Evolutionary conservation across 495 filamentous ascomycete species (phyloP), one percentile per base, ranked within the genome.

Genomic region (Aspergillus conjunctus): DNA sequence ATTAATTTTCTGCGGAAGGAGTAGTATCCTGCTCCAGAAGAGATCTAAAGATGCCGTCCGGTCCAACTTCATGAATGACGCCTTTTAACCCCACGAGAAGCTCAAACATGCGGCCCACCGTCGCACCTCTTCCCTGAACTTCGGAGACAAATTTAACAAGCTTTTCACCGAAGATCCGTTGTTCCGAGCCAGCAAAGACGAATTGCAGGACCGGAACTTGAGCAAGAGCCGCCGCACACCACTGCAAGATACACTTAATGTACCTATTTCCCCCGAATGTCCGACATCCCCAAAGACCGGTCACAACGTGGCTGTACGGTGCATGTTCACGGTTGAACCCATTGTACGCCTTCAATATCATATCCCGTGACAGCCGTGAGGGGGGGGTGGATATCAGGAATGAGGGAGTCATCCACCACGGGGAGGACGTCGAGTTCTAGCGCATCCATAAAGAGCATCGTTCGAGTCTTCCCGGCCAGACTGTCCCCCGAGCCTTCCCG

Each of bases 241-340:
- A 55, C 39, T 55, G 53, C 37, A 55, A 17, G 20, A 55, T 55
- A 20, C 53, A 55, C 30, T 55, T 55, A 22, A 55, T 17, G 43
- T 3, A 55, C 53, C 20, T 30, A 31, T 55, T 55, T 12, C 39
- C 39, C 14, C 53, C 39, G 26, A 55, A 45, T n/a, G 53, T 55
- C 11, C 39, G n/a, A 37, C 53, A 55, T 44, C 53, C 53, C 53
- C 20, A 52, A 17, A 55, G 53, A 15, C 53, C 53, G 5, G 50
- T 52, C 4, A 52, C 37, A 30, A 55, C 12, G 20, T 55, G 37
- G 12, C 53, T 45, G 17, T 55, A 55, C 37, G 37, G 37, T 14
- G 7, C 37, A 18, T 34, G 14, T 15, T n/a, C 31, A 52, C 26
- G 15, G 20, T 37, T 14, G 21, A 44, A 44, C 0, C 37, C 53